phyloP scores from a whole-genome alignment of 495 filamentous ascomycete genomes.

The Penicillium paxilli region DNA sequence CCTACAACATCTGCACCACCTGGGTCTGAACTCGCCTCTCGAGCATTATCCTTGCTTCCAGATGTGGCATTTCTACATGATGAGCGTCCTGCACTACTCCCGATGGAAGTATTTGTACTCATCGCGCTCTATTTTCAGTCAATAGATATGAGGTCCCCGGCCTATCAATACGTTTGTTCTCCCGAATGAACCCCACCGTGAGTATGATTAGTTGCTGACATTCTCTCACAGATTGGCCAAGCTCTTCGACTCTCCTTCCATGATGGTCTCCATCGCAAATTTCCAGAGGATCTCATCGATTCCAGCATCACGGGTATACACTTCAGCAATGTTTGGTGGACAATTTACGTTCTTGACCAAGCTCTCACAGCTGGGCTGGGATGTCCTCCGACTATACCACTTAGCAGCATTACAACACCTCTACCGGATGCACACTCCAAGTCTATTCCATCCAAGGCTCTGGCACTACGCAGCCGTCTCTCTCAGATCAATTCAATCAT shows the following conservation, averaged over 20 bases:
- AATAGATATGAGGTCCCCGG: not conserved
- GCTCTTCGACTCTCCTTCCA: not conserved
- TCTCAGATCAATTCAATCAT: slow-evolving; percentile 1
- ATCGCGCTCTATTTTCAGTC: not conserved
- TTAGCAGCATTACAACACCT: not conserved
- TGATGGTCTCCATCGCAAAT: slow-evolving; percentile 1
- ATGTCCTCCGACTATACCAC: not conserved
- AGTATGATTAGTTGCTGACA: not conserved
- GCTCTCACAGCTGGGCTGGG: not conserved
- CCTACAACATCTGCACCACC: not conserved
- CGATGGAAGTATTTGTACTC: not conserved
- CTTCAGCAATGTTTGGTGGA: not conserved
- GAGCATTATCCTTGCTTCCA: not conserved
- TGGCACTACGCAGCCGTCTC: not conserved
- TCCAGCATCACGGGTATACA: not conserved
- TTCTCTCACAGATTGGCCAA: not conserved
- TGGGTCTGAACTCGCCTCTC: not conserved
- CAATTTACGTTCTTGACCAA: not conserved
- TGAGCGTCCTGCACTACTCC: not conserved
- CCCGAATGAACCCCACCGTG: not conserved
- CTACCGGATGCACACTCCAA: not conserved
- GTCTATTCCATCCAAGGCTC: not conserved
- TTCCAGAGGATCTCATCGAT: not conserved
- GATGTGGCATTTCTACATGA: not conserved
- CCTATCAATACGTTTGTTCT: not conserved